phyloP scores from a whole-genome alignment of 2,329 filamentous ascomycete species.

The Drechslerella coelobrocha region DNA sequence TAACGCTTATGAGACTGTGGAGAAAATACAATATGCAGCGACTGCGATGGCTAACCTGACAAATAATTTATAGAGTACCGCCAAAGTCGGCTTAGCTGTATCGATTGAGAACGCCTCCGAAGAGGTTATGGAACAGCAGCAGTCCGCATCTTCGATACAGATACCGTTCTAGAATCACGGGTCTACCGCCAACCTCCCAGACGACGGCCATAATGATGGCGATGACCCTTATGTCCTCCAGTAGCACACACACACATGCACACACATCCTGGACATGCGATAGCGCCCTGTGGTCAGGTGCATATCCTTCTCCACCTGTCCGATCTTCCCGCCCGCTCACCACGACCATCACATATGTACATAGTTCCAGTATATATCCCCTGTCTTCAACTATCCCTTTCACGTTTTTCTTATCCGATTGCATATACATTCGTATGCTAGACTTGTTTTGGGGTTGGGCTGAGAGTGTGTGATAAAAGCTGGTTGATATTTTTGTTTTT shows the following conservation, averaged over 20 bases:
- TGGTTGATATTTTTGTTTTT: constrained; percentile 10
- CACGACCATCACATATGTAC: constrained; percentile 36
- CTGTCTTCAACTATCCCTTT: not conserved
- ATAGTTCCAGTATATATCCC: constrained; percentile 30
- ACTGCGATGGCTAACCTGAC: constrained; percentile 48
- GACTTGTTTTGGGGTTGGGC: constrained; percentile 22
- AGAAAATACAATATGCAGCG: constrained; percentile 20
- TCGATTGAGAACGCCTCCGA: constrained; percentile 86
- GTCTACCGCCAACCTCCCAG: not conserved
- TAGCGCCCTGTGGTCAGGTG: constrained; percentile 57
- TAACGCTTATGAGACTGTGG: constrained; percentile 33
- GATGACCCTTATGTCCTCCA: constrained; percentile 6
- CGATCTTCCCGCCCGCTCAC: constrained; percentile 1
- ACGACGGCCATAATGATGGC: constrained; percentile 50
- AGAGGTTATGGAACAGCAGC: constrained; percentile 85
- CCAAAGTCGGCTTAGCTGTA: constrained; percentile 92
- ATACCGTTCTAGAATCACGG: constrained; percentile 44
- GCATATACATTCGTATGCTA: constrained; percentile 46
- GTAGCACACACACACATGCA: constrained; percentile 30
- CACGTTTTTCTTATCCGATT: constrained; percentile 12
- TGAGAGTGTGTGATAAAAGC: constrained; percentile 14
- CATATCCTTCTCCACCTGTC: constrained; percentile 22
- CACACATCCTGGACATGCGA: constrained; percentile 55
- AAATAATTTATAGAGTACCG: constrained; percentile 72
- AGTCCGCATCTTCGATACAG: constrained; percentile 57